Percentiles rank a stretch among this genome's conserved stretches.
Conservation (phyloP, 2,329 filamentous ascomycete genomes). For the Macroventuria anomochaeta region DNA sequence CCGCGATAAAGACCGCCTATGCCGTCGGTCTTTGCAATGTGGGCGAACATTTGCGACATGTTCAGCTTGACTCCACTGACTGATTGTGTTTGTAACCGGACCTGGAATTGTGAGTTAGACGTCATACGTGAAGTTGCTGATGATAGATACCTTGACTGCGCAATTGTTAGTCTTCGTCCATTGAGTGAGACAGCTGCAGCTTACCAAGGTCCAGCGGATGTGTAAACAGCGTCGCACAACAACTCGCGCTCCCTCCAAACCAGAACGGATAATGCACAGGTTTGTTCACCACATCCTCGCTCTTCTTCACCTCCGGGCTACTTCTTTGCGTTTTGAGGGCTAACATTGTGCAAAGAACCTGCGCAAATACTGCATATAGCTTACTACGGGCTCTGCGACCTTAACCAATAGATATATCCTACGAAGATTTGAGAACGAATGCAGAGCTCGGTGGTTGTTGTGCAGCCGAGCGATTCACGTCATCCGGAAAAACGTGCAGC, state of each 20-base stretch:
- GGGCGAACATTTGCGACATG: conserved; percentile 84
- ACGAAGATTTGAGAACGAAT: conserved; percentile 1
- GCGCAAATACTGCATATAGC: conserved; percentile 41
- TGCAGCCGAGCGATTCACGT: conserved; percentile 33
- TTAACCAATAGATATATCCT: conserved; percentile 17
- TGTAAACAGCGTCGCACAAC: conserved; percentile 87
- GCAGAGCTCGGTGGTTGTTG: conserved; percentile 31
- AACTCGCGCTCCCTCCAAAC: conserved; percentile 96
- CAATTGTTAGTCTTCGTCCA: conserved; percentile 34
- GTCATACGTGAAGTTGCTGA: background rate
- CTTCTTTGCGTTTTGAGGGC: conserved; percentile 47
- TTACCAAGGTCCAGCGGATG: conserved; percentile 91
- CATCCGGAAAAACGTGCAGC: conserved; percentile 33
- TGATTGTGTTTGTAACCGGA: conserved; percentile 82
- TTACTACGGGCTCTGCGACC: conserved; percentile 5
- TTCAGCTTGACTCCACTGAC: conserved; percentile 72
- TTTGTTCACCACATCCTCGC: conserved; percentile 51
- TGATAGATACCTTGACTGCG: conserved; percentile 53
- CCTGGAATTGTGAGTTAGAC: conserved; percentile 57
- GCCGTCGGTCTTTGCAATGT: conserved; percentile 79
- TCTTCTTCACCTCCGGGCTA: conserved; percentile 46
- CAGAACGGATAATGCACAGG: conserved; percentile 65
- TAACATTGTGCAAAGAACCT: conserved; percentile 43
- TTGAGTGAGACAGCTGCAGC: conserved; percentile 36
- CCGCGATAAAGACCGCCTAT: conserved; percentile 85